Evolutionary conservation across 179 eudicot genomes (phyloP).

Genomic region (Kewa caespitosa): DNA sequence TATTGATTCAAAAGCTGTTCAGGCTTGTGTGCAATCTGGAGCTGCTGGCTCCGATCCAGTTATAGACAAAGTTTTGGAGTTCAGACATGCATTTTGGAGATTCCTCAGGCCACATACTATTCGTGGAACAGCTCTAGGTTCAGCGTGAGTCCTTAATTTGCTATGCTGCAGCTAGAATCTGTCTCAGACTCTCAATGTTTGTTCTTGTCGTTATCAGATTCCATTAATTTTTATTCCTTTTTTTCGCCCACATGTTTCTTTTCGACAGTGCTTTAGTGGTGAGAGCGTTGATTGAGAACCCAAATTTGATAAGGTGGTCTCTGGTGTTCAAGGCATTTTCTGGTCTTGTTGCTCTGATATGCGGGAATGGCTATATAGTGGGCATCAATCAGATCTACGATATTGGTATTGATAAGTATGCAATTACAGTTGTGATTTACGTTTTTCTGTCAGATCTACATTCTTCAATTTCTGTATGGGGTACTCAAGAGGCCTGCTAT

Average conservation of each 20-base stretch:
- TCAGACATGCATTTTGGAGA: constrained; percentile 91
- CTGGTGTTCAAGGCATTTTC: constrained; percentile 72
- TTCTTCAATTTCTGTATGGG: background rate
- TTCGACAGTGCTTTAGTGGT: constrained; percentile 84
- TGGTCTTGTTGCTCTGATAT: constrained; percentile 88
- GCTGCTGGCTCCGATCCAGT: constrained; percentile 75
- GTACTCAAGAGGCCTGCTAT: constrained; percentile 5
- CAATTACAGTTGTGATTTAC: constrained; percentile 24
- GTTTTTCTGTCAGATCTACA: too few relatives aligned
- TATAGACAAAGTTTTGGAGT: constrained; percentile 51
- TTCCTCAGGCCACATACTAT: constrained; percentile 95
- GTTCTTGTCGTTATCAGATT: constrained; percentile 9
- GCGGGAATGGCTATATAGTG: constrained; percentile 97
- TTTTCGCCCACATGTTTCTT: too few relatives aligned
- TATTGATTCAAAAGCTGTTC: constrained; percentile 39
- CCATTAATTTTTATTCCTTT: constrained; percentile 13
- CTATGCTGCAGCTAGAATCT: background rate
- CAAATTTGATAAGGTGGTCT: constrained; percentile 86
- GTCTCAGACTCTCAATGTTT: constrained; percentile 1
- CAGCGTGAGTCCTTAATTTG: constrained; percentile 47
- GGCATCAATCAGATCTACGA: constrained; percentile 99
- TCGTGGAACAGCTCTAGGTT: constrained; percentile 96
- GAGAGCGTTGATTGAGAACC: constrained; percentile 87
- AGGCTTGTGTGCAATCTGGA: constrained; percentile 82
- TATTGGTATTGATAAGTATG: constrained; percentile 99